Evolutionary conservation across 2,329 filamentous ascomycete species (phyloP).

Genomic region (Amauroascus verrucosus): DNA sequence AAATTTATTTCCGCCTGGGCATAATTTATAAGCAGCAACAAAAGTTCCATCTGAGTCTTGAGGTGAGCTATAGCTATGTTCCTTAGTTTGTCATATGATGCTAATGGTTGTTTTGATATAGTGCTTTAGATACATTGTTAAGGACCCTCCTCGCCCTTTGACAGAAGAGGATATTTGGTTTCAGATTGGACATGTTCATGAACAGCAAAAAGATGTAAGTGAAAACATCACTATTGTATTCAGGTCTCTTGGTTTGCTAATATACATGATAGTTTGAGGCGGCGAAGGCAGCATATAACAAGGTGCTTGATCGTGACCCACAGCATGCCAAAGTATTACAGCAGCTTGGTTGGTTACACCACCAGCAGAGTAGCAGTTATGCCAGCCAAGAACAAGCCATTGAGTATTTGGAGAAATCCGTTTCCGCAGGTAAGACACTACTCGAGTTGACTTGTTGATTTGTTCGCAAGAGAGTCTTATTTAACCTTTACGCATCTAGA

Average conservation of each 20-base stretch:
- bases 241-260: neutral
- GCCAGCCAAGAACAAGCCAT: slow-evolving; percentile 91
- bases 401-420: slow-evolving; percentile 93
- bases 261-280: slow-evolving; percentile 64
- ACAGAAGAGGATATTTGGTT: slow-evolving; percentile 99
- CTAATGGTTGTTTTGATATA: slow-evolving; percentile 31
- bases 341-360: slow-evolving; percentile 93
- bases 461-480: neutral
- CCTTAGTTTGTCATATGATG: neutral
- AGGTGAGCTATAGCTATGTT: slow-evolving; percentile 48
- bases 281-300: slow-evolving; percentile 83
- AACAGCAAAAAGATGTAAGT: slow-evolving; percentile 95
- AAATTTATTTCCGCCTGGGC: slow-evolving; percentile 97
- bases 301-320: slow-evolving; percentile 86
- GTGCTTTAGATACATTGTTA: slow-evolving; percentile 98
- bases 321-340: slow-evolving; percentile 97
- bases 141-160: slow-evolving; percentile 77
- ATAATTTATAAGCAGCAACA: slow-evolving; percentile 99
- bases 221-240: neutral
- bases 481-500: slow-evolving; percentile 44
- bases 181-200: slow-evolving; percentile 96
- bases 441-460: neutral
- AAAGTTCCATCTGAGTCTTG: slow-evolving; percentile 83
- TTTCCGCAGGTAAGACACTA: slow-evolving; percentile 63
- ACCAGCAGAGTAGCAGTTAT: slow-evolving; percentile 88